Evolutionary conservation across 805 yeast genomes (phyloP).

Genomic region (Yamadazyma tumulicola): DNA sequence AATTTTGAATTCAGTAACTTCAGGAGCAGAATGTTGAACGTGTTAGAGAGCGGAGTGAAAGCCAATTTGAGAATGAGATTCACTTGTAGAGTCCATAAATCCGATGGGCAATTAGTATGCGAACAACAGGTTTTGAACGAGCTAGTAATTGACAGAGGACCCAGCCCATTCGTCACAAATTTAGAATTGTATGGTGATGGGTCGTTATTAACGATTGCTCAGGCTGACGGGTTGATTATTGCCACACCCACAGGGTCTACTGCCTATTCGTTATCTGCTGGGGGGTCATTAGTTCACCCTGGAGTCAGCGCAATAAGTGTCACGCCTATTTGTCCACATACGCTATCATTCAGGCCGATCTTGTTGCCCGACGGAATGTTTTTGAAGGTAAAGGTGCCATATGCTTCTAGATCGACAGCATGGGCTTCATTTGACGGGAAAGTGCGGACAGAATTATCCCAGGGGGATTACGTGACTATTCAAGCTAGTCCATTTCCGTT

Average conservation of each 20-base stretch:
- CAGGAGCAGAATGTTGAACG: constrained; percentile 51
- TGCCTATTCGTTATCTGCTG: constrained; percentile 92
- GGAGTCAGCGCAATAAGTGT: constrained; percentile 89
- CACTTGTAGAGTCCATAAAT: constrained; percentile 64
- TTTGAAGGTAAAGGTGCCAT: constrained; percentile 76
- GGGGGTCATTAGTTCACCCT: constrained; percentile 93
- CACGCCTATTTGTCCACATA: constrained; percentile 96
- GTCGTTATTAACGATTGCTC: constrained; percentile 79
- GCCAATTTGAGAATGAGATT: constrained; percentile 84
- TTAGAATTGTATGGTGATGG: constrained; percentile 88
- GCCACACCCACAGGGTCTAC: constrained; percentile 97
- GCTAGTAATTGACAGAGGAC: constrained; percentile 88
- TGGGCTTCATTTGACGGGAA: constrained; percentile 98
- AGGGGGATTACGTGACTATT: constrained; percentile 83
- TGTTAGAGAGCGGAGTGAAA: constrained; percentile 65
- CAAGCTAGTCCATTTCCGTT: constrained; percentile 88
- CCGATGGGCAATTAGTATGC: constrained; percentile 51
- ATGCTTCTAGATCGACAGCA: constrained; percentile 78
- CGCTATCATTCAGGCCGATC: constrained; percentile 88
- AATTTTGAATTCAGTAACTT: constrained; percentile 78
- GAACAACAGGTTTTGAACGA: constrained; percentile 85
- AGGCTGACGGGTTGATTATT: constrained; percentile 88
- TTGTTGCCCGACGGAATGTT: constrained; percentile 91
- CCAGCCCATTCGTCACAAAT: constrained; percentile 87
- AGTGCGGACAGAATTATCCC: constrained; percentile 70